These are phyloP conservation scores for Pochonia chlamydosporia DNA, from an alignment of 2,329 filamentous ascomycete genomes.

Conservation along the genomic window DNA sequence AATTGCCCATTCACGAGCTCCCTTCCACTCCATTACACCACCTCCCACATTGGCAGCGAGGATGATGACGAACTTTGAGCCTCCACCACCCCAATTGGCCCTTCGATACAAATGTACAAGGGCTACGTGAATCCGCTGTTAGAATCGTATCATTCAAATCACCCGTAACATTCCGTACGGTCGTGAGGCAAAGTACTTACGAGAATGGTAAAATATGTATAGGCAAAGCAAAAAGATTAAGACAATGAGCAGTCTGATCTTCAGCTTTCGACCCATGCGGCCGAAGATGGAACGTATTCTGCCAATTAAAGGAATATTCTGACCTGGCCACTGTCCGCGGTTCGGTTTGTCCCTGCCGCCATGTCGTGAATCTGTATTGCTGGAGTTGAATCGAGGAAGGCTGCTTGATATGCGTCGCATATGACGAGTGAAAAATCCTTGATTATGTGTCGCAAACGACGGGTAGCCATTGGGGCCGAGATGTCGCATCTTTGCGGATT, in stretches of 20 bases:
- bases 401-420: constrained; percentile 75
- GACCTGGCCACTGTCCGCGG: constrained; percentile 44
- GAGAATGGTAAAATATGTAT: constrained; percentile 63
- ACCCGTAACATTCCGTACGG: background rate
- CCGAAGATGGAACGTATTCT: constrained; percentile 39
- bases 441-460: constrained; percentile 73
- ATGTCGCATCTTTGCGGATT: constrained; percentile 72
- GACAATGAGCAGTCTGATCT: constrained; percentile 55
- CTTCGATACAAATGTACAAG: constrained; percentile 62
- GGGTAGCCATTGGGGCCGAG: constrained; percentile 69
- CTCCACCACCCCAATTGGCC: constrained; percentile 69
- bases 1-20: constrained; percentile 94
- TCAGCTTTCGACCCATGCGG: constrained; percentile 58
- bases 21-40: constrained; percentile 99
- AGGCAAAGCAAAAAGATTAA: constrained; percentile 55
- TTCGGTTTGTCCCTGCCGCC: constrained; percentile 74
- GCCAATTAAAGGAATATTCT: constrained; percentile 39
- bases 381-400: constrained; percentile 64
- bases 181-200: constrained; percentile 47
- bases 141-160: background rate
- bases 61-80: constrained; percentile 88
- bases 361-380: constrained; percentile 42
- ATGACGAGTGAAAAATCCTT: constrained; percentile 82
- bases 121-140: constrained; percentile 27
- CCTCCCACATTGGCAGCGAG: constrained; percentile 90